Evolutionary conservation across 1,284 basidiomycete genomes (phyloP), one percentile per base, ranked within the genome.

Genomic region (Schizopora paradoxa): DNA sequence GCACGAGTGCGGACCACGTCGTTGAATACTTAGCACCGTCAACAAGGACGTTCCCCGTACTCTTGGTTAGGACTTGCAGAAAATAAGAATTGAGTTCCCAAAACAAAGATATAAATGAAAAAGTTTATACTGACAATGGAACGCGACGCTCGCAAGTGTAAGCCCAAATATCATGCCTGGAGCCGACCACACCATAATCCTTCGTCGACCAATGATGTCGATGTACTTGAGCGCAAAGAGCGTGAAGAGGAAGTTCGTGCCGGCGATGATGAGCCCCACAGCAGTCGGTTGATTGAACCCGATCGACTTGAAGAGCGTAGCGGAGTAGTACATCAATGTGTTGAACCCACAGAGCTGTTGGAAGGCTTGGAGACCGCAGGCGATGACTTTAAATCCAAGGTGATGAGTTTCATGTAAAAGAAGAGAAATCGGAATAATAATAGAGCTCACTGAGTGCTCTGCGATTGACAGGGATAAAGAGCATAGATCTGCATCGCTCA

Each of bases 241-340:
- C 0, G 89, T 92, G 65, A 89, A 90, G 41, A 86, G 54, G 59
- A 91, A 88, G 65, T 91, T 90, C 29, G 86, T 87, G 7, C 79
- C 77, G 1, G 86, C 84, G 32, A 91, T 72, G 56, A 91, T 82
- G 27, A 88, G 72, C 1, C 86, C 85, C 28, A 87, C 84, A 0
- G 85, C 86, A 0, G 84, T 88, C 0, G 86, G 82, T 57, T 90
- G 82, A 59, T 85, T 68, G 63, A 90, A 90, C 0, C 88, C 88
- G 42, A 90, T 85, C 55, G 79, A 71, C 54, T 84, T 76, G 67
- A 91, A 91, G 16, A 91, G 72, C 0, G 86, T 86, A 2, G 86
- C 82, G 18, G 77, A 84, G 56, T 85, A 87, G 60, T 86, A 86
- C 79, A 83, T 85, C 45, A 85, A 69, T 46, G 66, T 68, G 58